These are phyloP conservation scores for Aspergillus sp. DNA, from an alignment of 2,329 filamentous ascomycete genomes.

Conservation along the genomic window DNA sequence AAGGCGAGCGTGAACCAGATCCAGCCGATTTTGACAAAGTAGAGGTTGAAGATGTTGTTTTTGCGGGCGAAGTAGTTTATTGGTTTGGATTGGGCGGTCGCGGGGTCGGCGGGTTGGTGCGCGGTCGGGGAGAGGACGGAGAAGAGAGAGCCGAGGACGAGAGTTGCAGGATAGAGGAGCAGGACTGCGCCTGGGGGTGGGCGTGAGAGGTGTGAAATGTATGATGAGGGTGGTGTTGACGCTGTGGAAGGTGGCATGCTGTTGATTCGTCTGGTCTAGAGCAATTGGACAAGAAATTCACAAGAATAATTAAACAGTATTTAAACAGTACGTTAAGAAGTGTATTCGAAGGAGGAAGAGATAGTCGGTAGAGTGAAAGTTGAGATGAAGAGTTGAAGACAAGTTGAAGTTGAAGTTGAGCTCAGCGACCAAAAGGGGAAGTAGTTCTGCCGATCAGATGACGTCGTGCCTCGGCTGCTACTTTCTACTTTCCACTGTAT, in stretches of 20 bases:
- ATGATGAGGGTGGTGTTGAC: constrained; percentile 7
- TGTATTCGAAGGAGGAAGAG: neutral
- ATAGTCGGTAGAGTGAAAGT: neutral
- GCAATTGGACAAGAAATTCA: neutral
- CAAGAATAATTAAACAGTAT: neutral
- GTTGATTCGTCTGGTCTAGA: neutral
- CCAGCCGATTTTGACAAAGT: constrained; percentile 97
- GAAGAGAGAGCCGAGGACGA: constrained; percentile 80
- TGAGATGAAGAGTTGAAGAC: neutral
- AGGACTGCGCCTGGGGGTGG: constrained; percentile 49
- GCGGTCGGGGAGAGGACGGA: constrained; percentile 72
- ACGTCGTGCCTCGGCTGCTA: neutral
- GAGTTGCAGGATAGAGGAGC: constrained; percentile 71
- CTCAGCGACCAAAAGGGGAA: neutral
- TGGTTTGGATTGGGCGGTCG: constrained; percentile 24
- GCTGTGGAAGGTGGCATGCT: constrained; percentile 9
- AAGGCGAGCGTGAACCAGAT: constrained; percentile 82
- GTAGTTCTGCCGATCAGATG: neutral
- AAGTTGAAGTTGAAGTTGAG: neutral
- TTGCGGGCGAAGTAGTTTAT: constrained; percentile 86
- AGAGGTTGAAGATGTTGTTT: constrained; percentile 83
- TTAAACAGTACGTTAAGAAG: neutral
- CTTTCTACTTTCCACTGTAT: too few relatives aligned
- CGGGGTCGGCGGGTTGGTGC: constrained; percentile 46
- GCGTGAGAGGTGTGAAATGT: constrained; percentile 7